Percentiles rank a stretch among this genome's conserved stretches.
phyloP scores from a whole-genome alignment of 345 rosid genomes.

The Excoecaria agallocha region DNA sequence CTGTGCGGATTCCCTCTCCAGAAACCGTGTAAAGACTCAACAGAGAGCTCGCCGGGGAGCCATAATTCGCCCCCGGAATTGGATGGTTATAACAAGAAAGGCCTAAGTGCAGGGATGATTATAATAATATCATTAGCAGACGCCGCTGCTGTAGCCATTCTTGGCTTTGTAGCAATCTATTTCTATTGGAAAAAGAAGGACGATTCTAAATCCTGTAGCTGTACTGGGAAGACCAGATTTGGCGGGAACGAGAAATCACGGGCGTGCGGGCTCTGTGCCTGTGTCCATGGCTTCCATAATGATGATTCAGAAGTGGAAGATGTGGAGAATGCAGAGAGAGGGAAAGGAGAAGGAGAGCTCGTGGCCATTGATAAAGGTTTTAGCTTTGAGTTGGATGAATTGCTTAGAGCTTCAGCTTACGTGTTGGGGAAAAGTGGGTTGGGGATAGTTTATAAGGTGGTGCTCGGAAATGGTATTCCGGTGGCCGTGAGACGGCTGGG shows the following conservation, averaged over 20 bases:
- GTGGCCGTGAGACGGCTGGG: constrained; percentile 94
- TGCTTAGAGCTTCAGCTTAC: constrained; percentile 92
- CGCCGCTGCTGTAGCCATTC: constrained; percentile 74
- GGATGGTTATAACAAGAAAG: constrained; percentile 25
- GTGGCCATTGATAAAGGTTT: constrained; percentile 95
- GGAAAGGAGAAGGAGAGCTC: constrained; percentile 65
- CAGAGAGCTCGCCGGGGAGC: constrained; percentile 31
- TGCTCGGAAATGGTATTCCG: constrained; percentile 88
- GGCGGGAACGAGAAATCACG: constrained; percentile 43
- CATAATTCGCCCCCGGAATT: constrained; percentile 36
- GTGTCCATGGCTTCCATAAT: constrained; percentile 28
- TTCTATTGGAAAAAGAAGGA: constrained; percentile 94
- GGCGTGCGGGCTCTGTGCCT: constrained; percentile 32
- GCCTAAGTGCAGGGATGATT: constrained; percentile 66
- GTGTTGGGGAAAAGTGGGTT: constrained; percentile 95
- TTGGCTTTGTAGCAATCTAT: constrained; percentile 68
- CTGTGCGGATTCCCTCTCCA: constrained; percentile 95
- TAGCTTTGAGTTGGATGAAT: constrained; percentile 84
- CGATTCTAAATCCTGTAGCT: constrained; percentile 62
- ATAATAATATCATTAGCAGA: constrained; percentile 72
- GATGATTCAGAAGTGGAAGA: constrained; percentile 75
- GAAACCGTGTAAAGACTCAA: constrained; percentile 52
- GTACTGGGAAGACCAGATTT: constrained; percentile 62
- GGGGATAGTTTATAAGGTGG: constrained; percentile 96
- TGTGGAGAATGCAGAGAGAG: constrained; percentile 37